Conservation (phyloP, 345 rosid genomes). For the Brassica cretica region DNA sequence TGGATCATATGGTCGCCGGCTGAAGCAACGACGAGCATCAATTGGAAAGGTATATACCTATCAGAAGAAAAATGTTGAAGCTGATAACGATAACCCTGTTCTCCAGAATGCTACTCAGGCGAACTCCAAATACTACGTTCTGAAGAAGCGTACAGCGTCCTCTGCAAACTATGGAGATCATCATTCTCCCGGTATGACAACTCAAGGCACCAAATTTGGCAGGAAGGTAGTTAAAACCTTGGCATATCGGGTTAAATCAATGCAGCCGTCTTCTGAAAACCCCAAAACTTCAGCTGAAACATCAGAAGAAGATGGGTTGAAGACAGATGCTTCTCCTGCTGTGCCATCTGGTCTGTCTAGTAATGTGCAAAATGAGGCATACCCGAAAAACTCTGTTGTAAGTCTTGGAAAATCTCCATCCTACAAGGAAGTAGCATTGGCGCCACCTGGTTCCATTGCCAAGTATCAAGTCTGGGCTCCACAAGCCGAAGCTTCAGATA, state of each 20-base stretch:
- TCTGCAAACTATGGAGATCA: conserved; percentile 70
- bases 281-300: conserved; percentile 38
- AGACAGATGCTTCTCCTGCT: conserved; percentile 43
- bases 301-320: conserved; percentile 41
- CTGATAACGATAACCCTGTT: conserved; percentile 51
- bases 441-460: conserved; percentile 89
- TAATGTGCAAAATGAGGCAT: conserved; percentile 44
- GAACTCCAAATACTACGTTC: conserved; percentile 58
- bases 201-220: conserved; percentile 72
- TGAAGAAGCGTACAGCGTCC: conserved; percentile 66
- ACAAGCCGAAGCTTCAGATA: conserved; percentile 47
- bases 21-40: conserved; percentile 84
- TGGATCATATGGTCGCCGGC: conserved; percentile 65
- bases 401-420: conserved; percentile 93
- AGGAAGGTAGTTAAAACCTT: conserved; percentile 78
- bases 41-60: conserved; percentile 67
- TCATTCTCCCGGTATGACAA: conserved; percentile 43
- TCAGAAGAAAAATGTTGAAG: conserved; percentile 70
- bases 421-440: conserved; percentile 96
- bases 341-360: conserved; percentile 43
- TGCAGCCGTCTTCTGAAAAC: conserved; percentile 57
- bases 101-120: conserved; percentile 58
- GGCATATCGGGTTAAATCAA: conserved; percentile 79
- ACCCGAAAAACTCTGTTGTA: conserved; percentile 48
- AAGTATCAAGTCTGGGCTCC: conserved; percentile 63